These are phyloP conservation scores for Neonectria neomacrospora DNA, from an alignment of 2,329 filamentous ascomycete species.

Conservation along the genomic window DNA sequence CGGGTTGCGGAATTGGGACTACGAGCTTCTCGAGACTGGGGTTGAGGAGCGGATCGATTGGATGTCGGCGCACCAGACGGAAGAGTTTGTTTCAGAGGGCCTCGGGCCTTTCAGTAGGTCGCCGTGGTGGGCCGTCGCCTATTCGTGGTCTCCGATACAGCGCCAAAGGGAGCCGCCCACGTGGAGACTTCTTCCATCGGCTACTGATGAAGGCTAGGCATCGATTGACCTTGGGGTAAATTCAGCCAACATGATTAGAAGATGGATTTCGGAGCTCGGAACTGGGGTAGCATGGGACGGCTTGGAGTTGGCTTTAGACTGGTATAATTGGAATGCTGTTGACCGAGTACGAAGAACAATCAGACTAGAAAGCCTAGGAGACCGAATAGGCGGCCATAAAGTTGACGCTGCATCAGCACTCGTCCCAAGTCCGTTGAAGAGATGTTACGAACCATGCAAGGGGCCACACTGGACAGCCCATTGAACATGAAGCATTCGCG, in stretches of 20 bases:
- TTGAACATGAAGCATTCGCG: background rate
- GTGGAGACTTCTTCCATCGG: slow-evolving; percentile 13
- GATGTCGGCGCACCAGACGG: slow-evolving; percentile 27
- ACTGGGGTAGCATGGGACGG: background rate
- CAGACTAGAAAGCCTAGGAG: background rate
- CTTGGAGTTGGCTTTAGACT: background rate
- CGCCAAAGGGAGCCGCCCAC: slow-evolving; percentile 22
- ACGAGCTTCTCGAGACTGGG: slow-evolving; percentile 38
- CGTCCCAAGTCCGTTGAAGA: background rate
- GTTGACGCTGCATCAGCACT: background rate
- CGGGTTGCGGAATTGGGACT: slow-evolving; percentile 14
- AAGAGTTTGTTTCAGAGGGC: slow-evolving; percentile 42
- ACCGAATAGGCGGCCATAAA: background rate
- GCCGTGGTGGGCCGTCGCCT: background rate
- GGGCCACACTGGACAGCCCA: background rate
- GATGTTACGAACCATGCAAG: background rate
- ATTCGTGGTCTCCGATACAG: background rate
- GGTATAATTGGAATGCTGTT: background rate
- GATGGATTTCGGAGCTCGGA: background rate
- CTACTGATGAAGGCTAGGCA: slow-evolving; percentile 8
- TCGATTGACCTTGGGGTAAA: background rate
- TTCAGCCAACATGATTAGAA: background rate
- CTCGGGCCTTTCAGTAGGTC: slow-evolving; percentile 8
- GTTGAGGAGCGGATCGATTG: slow-evolving; percentile 39
- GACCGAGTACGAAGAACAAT: background rate